Evolutionary conservation across 1,139 yeast genomes (phyloP).

Genomic region (Kluyveromyces sp.): DNA sequence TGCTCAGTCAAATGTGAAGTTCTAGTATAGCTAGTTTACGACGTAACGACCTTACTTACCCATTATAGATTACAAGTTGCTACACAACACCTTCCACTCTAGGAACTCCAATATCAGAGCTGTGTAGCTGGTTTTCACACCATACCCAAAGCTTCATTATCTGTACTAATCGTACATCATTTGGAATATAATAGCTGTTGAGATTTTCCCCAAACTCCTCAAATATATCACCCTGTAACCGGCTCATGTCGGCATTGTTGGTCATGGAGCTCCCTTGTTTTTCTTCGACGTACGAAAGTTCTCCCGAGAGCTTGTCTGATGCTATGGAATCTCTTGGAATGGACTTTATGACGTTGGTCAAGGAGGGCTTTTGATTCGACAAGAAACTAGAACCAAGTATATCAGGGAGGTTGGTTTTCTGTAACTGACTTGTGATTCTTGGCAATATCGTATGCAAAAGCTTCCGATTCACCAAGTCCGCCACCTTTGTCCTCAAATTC

Average conservation of each 20-base stretch:
- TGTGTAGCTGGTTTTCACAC: conserved; percentile 47
- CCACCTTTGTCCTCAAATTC: conserved; percentile 50
- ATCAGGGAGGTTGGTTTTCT: conserved; percentile 16
- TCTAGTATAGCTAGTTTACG: conserved; percentile 20
- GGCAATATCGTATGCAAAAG: conserved; percentile 24
- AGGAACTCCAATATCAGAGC: conserved; percentile 35
- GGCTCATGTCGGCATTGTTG: conserved; percentile 6
- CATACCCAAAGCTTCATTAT: conserved; percentile 56
- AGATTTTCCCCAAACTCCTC: conserved; percentile 5
- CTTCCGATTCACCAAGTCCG: conserved; percentile 48
- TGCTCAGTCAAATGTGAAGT: conserved; percentile 45
- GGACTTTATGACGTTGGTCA: conserved; percentile 14
- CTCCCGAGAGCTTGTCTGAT: conserved; percentile 12
- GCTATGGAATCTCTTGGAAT: conserved; percentile 16
- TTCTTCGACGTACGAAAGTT: conserved; percentile 14
- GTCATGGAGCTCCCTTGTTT: conserved; percentile 10
- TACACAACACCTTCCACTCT: conserved; percentile 26
- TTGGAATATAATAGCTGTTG: conserved; percentile 6
- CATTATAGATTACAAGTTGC: not conserved
- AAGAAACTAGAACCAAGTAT: conserved; percentile 15
- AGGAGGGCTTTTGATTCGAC: conserved; percentile 12
- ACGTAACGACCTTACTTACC: not conserved
- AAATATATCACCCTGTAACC: conserved; percentile 6
- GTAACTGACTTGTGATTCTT: conserved; percentile 11
- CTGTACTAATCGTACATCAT: conserved; percentile 43